phyloP scores from a whole-genome alignment of 805 yeast species.

The Ogataea thermomethanolica region DNA sequence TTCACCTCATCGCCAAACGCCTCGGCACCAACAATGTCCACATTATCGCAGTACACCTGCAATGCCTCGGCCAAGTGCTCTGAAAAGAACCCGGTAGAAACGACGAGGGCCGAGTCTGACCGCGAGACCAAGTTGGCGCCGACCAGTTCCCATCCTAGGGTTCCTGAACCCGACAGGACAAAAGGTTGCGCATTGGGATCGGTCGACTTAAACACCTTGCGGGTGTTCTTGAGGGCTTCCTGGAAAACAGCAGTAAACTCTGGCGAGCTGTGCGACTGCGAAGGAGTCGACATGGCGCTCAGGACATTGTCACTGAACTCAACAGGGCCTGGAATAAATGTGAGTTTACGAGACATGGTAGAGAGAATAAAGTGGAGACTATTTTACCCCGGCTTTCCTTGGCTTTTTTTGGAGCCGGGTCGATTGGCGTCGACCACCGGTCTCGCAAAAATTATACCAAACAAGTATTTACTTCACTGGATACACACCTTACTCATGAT shows the following conservation, averaged over 20 bases:
- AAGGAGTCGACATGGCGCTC: conserved; percentile 74
- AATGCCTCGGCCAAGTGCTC: conserved; percentile 79
- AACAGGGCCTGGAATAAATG: conserved; percentile 37
- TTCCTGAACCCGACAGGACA: conserved; percentile 86
- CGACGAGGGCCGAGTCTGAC: conserved; percentile 71
- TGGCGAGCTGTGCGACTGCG: conserved; percentile 87
- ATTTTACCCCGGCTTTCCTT: conserved; percentile 6
- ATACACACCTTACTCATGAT: conserved; percentile 54
- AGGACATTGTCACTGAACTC: conserved; percentile 72
- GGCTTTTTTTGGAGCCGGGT: background rate
- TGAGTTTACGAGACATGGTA: conserved; percentile 30
- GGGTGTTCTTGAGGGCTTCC: conserved; percentile 58
- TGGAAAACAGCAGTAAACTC: conserved; percentile 76
- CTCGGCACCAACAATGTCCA: conserved; percentile 67
- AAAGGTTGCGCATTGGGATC: conserved; percentile 70
- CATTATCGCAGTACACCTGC: conserved; percentile 67
- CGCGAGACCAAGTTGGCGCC: conserved; percentile 69
- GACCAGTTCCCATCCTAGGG: conserved; percentile 91
- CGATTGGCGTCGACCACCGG: background rate
- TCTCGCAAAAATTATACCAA: background rate
- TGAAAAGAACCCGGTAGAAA: conserved; percentile 88
- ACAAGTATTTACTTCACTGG: too few species aligned
- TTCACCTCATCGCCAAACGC: conserved; percentile 67
- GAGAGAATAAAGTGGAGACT: conserved; percentile 1
- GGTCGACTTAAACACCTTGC: conserved; percentile 70